Conservation (phyloP, 1,284 basidiomycete species). For the Pseudozyma hubeiensis region DNA sequence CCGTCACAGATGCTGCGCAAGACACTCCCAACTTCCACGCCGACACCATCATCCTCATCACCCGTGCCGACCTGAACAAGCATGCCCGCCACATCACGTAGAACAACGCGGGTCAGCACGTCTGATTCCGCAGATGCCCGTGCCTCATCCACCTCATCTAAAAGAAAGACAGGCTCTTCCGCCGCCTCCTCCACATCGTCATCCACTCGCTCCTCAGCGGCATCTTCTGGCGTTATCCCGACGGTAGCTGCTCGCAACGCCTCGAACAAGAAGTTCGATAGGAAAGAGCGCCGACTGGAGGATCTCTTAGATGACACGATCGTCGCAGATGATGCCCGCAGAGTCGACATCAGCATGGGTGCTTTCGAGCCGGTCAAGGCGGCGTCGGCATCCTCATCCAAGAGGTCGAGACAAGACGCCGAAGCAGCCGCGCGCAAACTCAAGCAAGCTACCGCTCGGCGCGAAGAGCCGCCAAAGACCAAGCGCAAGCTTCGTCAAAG, state of each 20-base stretch:
- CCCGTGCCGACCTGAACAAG: conserved; percentile 15
- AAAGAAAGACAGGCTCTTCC: conserved; percentile 16
- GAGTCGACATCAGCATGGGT: conserved; percentile 41
- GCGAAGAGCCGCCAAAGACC: conserved; percentile 24
- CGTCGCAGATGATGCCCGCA: conserved; percentile 28
- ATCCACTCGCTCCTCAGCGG: conserved; percentile 37
- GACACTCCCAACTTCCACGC: conserved; percentile 1
- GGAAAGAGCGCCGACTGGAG: conserved; percentile 39
- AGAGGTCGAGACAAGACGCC: conserved; percentile 14
- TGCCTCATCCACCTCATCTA: conserved; percentile 21
- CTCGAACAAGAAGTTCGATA: conserved; percentile 17
- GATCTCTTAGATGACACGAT: conserved; percentile 41
- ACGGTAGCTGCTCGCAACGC: conserved; percentile 46
- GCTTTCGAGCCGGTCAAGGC: conserved; percentile 30
- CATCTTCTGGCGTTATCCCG: conserved; percentile 48
- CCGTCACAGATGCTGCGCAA: conserved; percentile 30
- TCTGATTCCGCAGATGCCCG: conserved; percentile 27
- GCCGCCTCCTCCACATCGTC: conserved; percentile 22
- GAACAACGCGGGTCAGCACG: conserved; percentile 43
- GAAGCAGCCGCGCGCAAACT: conserved; percentile 32
- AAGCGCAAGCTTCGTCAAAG: conserved; percentile 44
- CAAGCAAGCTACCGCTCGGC: conserved; percentile 24
- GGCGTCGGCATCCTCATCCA: conserved; percentile 15
- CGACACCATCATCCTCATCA: conserved; percentile 12
- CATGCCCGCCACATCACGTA: conserved; percentile 33